These are phyloP conservation scores for Pseudophaeomoniella oleicola DNA, from an alignment of 2,329 filamentous ascomycete genomes.

Conservation along the genomic window DNA sequence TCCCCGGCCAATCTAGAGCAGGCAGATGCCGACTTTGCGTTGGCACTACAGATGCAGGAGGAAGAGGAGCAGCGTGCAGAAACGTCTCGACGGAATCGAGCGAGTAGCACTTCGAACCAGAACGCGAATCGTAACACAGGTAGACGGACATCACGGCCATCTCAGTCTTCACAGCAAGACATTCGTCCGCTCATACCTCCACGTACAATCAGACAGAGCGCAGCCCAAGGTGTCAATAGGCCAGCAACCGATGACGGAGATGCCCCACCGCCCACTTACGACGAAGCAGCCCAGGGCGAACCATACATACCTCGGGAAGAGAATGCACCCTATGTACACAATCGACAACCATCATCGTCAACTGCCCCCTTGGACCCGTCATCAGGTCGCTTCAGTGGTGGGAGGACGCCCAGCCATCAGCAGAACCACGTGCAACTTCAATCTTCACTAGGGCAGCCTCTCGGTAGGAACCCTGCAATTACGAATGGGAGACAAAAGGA, in stretches of 20 bases:
- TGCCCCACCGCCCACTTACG: slow-evolving; percentile 49
- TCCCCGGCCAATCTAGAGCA: slow-evolving; percentile 54
- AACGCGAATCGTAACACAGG: slow-evolving; percentile 4
- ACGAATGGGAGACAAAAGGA: slow-evolving; percentile 15
- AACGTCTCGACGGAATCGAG: slow-evolving; percentile 25
- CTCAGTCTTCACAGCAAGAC: slow-evolving; percentile 13
- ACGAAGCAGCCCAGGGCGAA: slow-evolving; percentile 44
- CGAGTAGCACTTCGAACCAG: slow-evolving; percentile 7
- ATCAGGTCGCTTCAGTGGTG: slow-evolving; percentile 2
- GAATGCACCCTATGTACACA: slow-evolving; percentile 16
- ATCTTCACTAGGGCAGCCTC: slow-evolving; percentile 7
- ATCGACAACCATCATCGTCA: slow-evolving; percentile 7
- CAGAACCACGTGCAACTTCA: slow-evolving; percentile 3
- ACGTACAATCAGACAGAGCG: slow-evolving; percentile 16
- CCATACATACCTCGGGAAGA: slow-evolving; percentile 37
- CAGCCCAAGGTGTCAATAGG: slow-evolving; percentile 9
- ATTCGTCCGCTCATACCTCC: slow-evolving; percentile 31
- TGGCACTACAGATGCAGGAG: slow-evolving; percentile 86
- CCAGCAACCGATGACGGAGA: slow-evolving; percentile 30
- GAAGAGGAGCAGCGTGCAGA: slow-evolving; percentile 69
- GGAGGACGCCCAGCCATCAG: slow-evolving; percentile 6
- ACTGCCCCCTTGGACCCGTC: slow-evolving; percentile 2
- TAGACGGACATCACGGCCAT: slow-evolving; percentile 7
- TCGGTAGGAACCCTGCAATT: slow-evolving; percentile 7
- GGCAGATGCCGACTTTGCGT: slow-evolving; percentile 52